Percentiles rank a stretch among this genome's conserved stretches.
Evolutionary conservation across 2,329 filamentous ascomycete genomes (phyloP).

Genomic region (Xylaria sp.): DNA sequence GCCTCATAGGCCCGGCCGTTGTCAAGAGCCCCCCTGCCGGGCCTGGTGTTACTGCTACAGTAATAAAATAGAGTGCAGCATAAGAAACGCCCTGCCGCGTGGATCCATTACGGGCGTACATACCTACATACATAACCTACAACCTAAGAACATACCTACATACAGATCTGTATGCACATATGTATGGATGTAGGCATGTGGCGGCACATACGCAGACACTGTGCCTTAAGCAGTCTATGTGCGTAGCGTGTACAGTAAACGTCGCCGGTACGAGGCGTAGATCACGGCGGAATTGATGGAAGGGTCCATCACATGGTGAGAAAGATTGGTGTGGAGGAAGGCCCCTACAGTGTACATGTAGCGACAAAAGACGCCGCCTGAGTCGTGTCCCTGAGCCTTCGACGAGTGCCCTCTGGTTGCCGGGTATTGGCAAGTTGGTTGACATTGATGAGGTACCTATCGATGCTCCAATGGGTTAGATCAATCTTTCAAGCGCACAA

Average conservation of each 20-base stretch:
- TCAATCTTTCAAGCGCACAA: neutral
- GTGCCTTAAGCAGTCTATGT: too few relatives aligned
- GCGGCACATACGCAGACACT: too few relatives aligned
- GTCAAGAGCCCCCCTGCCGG: conserved; percentile 21
- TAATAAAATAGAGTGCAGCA: conserved; percentile 17
- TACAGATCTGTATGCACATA: too few relatives aligned
- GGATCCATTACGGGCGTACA: conserved; percentile 15
- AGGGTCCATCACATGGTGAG: neutral
- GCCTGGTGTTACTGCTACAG: neutral
- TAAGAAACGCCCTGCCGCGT: conserved; percentile 33
- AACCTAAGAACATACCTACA: neutral
- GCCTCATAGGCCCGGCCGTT: conserved; percentile 33
- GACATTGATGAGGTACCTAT: neutral
- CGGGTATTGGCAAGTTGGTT: neutral
- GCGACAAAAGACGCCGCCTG: neutral
- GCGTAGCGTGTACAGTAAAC: too few relatives aligned
- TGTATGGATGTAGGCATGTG: too few relatives aligned
- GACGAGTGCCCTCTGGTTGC: neutral
- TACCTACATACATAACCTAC: neutral
- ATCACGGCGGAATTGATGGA: neutral
- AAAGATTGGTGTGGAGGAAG: neutral
- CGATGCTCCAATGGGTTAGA: neutral
- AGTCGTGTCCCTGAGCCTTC: neutral
- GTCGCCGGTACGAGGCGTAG: neutral
- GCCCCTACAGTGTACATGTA: neutral